Conservation (phyloP, 139 green algal species). For the Microglena sp. region DNA sequence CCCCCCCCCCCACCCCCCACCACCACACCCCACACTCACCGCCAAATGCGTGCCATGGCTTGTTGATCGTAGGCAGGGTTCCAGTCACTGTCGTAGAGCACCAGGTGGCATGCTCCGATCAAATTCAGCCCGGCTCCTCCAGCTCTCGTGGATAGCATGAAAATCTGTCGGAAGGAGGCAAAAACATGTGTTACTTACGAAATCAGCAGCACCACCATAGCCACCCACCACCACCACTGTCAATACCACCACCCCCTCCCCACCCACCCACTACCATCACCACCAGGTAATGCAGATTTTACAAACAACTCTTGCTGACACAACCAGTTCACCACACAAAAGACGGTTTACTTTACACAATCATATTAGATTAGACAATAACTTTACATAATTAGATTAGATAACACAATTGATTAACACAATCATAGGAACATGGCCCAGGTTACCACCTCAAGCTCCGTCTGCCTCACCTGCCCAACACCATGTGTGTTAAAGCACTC, state of each 20-base stretch:
- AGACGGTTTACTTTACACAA: neutral
- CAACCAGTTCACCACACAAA: neutral
- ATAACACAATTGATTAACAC: neutral
- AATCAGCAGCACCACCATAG: neutral
- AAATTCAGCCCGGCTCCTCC: constrained; percentile 86
- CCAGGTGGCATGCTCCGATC: constrained; percentile 56
- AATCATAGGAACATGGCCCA: neutral
- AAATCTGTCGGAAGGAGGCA: constrained; percentile 41
- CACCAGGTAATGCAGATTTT: neutral
- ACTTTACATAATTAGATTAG: neutral
- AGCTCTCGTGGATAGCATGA: constrained; percentile 74
- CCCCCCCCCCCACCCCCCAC: neutral
- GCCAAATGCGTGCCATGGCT: constrained; percentile 8
- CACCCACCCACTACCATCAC: too few species aligned
- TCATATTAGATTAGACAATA: neutral
- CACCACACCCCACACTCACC: neutral
- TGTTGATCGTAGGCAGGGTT: constrained; percentile 33
- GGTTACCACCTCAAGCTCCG: too few species aligned
- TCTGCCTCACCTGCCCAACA: neutral
- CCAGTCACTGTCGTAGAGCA: constrained; percentile 63
- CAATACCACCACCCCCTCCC: too few species aligned
- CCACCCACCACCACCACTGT: too few species aligned
- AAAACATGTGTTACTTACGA: neutral
- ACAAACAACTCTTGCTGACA: neutral
- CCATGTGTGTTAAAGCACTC: neutral